These are phyloP conservation scores for Pleurotus tuber-regium DNA, from an alignment of 768 basidiomycete genomes.

Conservation along the genomic window DNA sequence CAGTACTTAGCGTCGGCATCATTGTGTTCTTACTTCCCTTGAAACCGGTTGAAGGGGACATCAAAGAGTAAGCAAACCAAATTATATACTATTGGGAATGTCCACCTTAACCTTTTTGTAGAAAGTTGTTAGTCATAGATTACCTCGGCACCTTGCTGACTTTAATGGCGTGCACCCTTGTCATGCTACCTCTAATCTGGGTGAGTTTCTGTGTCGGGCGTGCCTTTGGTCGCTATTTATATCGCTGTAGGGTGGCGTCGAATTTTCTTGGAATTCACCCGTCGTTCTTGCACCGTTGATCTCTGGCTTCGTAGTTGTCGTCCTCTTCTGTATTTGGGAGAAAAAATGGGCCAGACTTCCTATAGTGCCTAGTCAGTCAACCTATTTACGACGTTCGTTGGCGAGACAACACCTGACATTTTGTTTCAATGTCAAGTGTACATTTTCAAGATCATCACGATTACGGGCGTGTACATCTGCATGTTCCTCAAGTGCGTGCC, in stretches of 20 bases:
- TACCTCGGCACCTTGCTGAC: constrained; percentile 60
- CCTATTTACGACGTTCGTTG: not conserved
- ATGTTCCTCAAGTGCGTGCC: constrained; percentile 67
- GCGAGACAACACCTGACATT: too few species aligned
- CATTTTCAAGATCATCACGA: constrained; percentile 67
- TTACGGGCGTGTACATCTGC: constrained; percentile 63
- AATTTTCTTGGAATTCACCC: constrained; percentile 70
- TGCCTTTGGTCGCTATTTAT: too few species aligned
- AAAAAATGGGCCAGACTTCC: constrained; percentile 69
- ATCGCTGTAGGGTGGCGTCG: constrained; percentile 57
- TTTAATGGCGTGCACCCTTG: constrained; percentile 55
- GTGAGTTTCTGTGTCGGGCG: constrained; percentile 28
- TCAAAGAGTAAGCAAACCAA: constrained; percentile 49
- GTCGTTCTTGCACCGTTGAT: constrained; percentile 59
- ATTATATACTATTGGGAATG: not conserved
- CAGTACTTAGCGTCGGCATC: constrained; percentile 48
- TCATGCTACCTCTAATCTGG: constrained; percentile 75
- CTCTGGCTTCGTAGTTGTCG: constrained; percentile 50
- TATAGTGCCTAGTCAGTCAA: constrained; percentile 62
- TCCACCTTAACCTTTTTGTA: constrained; percentile 17
- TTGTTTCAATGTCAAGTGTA: too few species aligned
- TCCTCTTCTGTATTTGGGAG: constrained; percentile 68
- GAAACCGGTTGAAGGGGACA: constrained; percentile 62
- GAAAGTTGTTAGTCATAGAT: constrained; percentile 65
- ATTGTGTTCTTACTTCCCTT: constrained; percentile 65